Evolutionary conservation across 1,284 basidiomycete species (phyloP), one percentile per base, ranked within the genome.

Genomic region (Trichosporon asahii): DNA sequence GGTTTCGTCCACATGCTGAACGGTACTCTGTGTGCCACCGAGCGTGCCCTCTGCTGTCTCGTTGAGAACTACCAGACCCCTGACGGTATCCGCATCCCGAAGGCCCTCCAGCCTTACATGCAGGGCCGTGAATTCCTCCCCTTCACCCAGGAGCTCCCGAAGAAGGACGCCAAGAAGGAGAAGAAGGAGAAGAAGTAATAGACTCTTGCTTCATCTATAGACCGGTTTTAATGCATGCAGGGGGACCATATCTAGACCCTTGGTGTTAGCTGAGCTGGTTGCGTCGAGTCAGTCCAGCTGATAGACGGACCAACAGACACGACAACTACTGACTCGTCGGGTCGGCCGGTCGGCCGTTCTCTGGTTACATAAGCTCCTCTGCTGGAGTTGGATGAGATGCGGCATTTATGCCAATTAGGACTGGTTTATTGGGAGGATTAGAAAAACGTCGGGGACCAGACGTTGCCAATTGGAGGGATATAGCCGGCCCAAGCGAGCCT

Each of bases 41-140:
- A 97, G 85, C 91, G 96, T 57, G 94, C 96, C 0, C 86, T 99
- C 31, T 98, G 96, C 85, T 98, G 97, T 84, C 79, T 99, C 64
- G 96, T 95, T n/a, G 96, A 99, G 85, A 99, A 99, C 85, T 95
- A 95, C 83, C 97, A 99, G 85, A 98, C 95, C 0, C 87, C 90
- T 0, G 94, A 98, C 90, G 96, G 96, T 64, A 86, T 98, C 72
- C 86, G 88, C 71, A 91, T 99, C 79, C 96, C 96, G 7, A 90
- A 95, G 79, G 90, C 89, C 0, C 87, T 98, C 40, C 89, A 90
- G 74, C 94, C 94, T 60, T 98, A 98, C 85, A 95, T 99, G 94
- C 91, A 93, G 79, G 96, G 96, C 2, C 89, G 95, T 21, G 91
- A 93, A 21, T 97, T 98, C 86, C 81, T 99, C 67, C 95, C 95